A percentile compares a stretch with the other conserved stretches of the same genome.
These are phyloP conservation scores for Entophlyctis luteolus DNA, from an alignment of 192 early-diverging fungal genomes.

Conservation along the genomic window DNA sequence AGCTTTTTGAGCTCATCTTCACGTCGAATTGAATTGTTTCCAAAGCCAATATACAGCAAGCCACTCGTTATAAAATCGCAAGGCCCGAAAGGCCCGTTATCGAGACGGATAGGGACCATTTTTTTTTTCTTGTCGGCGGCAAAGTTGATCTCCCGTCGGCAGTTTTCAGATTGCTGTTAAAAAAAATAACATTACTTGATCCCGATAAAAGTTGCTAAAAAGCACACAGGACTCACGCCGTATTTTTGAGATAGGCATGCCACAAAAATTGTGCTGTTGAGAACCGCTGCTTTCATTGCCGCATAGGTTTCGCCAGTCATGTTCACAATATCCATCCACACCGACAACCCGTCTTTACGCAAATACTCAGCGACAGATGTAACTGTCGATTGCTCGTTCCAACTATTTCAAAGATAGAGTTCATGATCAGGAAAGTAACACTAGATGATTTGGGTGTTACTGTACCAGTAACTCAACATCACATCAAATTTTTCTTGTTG, in stretches of 20 bases:
- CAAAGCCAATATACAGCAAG: neutral
- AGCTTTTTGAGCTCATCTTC: neutral
- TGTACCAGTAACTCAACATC: neutral
- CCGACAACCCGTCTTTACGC: neutral
- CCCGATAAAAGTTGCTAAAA: neutral
- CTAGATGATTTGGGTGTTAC: too few relatives aligned
- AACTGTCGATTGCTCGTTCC: neutral
- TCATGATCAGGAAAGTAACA: neutral
- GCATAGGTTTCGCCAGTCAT: neutral
- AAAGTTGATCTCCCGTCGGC: neutral
- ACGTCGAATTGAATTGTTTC: neutral
- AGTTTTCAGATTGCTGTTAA: neutral
- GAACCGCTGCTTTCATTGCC: neutral
- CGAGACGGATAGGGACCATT: neutral
- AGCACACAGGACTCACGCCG: neutral
- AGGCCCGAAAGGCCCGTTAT: neutral
- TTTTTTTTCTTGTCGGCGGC: neutral
- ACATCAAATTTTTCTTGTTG: too few relatives aligned
- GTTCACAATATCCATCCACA: neutral
- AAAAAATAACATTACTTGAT: neutral
- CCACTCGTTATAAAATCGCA: neutral
- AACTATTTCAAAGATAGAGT: neutral
- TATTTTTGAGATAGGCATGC: neutral
- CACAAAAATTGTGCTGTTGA: neutral
- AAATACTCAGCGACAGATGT: neutral